A percentile compares a stretch with the other conserved stretches of the same genome.
Conservation (phyloP, 768 basidiomycete genomes). For the Nevesoporus exiguus region DNA sequence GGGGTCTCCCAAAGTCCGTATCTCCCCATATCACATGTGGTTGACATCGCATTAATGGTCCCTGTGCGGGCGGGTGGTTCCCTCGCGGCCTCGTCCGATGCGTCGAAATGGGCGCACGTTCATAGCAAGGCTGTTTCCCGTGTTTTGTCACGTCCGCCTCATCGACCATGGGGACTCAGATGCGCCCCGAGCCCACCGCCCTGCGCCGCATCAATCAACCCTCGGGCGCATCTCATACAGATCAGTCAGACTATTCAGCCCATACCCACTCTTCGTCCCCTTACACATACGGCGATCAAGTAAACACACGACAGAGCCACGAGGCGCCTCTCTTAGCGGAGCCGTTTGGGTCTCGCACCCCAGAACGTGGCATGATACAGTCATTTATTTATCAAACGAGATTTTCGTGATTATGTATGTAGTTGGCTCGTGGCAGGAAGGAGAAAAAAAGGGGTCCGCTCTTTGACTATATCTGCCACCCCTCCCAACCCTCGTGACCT, state of each 20-base stretch:
- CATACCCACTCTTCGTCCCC: neutral
- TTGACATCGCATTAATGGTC: slow-evolving; percentile 17
- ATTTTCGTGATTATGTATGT: neutral
- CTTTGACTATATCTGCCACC: slow-evolving; percentile 9
- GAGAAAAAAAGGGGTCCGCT: neutral
- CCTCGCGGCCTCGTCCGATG: too few species aligned
- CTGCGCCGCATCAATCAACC: slow-evolving; percentile 1
- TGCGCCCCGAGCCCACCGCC: neutral
- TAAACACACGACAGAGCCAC: neutral
- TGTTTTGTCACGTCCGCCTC: neutral
- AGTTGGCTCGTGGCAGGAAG: neutral
- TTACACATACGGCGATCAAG: neutral
- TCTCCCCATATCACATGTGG: slow-evolving; percentile 10
- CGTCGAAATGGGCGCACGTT: too few species aligned
- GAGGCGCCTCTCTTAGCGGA: slow-evolving; percentile 9
- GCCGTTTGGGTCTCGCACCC: slow-evolving; percentile 23
- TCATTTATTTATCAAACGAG: neutral
- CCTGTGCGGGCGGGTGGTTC: too few species aligned
- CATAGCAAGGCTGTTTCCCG: neutral
- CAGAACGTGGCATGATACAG: slow-evolving; percentile 22
- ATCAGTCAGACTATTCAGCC: neutral
- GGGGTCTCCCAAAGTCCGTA: slow-evolving; percentile 3
- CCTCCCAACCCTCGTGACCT: slow-evolving; percentile 14
- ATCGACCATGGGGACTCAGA: neutral
- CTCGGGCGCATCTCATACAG: neutral